A percentile compares a stretch with the other conserved stretches of the same genome.
These are phyloP conservation scores for Forsythia suspensa DNA, from an alignment of 257 asterid species.

Conservation along the genomic window DNA sequence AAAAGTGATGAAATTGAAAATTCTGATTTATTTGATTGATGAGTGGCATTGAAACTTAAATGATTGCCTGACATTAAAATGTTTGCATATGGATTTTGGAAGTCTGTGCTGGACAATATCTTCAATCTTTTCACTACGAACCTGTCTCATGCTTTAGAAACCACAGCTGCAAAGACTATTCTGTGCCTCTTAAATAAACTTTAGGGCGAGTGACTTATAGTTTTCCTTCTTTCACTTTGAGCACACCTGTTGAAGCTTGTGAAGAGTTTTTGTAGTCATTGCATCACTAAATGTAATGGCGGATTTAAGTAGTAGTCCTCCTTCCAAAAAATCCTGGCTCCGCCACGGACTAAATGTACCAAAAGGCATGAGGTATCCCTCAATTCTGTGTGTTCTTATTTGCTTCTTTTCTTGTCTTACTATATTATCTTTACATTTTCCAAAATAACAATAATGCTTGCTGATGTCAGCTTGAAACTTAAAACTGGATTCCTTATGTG, in stretches of 20 bases:
- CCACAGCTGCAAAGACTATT: constrained; percentile 5
- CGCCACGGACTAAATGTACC: neutral
- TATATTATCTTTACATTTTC: neutral
- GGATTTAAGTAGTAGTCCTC: too few species aligned
- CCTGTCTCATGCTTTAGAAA: constrained; percentile 7
- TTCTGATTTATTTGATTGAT: constrained; percentile 3
- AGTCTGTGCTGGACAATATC: neutral
- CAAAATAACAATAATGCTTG: neutral
- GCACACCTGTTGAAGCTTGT: neutral
- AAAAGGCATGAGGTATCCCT: neutral
- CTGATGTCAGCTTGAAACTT: neutral
- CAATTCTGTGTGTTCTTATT: neutral
- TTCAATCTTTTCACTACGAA: neutral
- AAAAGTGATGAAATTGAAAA: constrained; percentile 8
- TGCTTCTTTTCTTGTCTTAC: neutral
- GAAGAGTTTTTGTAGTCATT: neutral
- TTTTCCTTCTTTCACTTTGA: constrained; percentile 1
- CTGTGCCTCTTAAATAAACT: constrained; percentile 6
- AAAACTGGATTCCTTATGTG: neutral
- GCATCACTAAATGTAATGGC: neutral
- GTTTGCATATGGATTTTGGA: neutral
- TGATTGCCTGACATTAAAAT: constrained; percentile 9
- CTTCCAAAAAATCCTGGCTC: too few species aligned
- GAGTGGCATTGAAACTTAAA: constrained; percentile 14
- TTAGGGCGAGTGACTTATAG: neutral